Percentiles rank a stretch among this genome's conserved stretches.
Conservation (phyloP, 108 stramenopile species). For the Nitzschia palea region DNA sequence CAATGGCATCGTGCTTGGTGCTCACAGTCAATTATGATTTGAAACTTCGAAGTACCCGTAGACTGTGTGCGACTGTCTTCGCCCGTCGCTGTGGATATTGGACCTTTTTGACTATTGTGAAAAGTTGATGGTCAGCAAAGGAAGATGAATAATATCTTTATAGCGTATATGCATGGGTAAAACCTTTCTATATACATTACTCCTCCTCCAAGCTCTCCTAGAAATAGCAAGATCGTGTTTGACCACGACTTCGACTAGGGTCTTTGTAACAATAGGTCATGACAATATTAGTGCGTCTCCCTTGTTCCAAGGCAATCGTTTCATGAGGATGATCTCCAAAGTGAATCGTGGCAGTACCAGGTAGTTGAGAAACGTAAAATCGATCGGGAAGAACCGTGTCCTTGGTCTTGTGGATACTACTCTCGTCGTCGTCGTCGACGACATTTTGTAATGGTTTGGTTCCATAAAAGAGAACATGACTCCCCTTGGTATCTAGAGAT, state of each 20-base stretch:
- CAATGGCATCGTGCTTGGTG: too few species aligned
- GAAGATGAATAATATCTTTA: too few species aligned
- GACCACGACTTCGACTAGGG: slow-evolving; percentile 22
- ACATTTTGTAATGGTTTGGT: slow-evolving; percentile 22
- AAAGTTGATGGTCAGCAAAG: too few species aligned
- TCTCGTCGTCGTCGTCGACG: slow-evolving; percentile 1
- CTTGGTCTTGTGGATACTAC: slow-evolving; percentile 2
- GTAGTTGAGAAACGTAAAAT: slow-evolving; percentile 41
- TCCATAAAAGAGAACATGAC: slow-evolving; percentile 55
- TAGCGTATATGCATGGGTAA: too few species aligned
- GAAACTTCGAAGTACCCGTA: too few species aligned
- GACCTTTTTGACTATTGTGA: too few species aligned
- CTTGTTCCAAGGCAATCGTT: slow-evolving; percentile 29
- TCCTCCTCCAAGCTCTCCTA: too few species aligned
- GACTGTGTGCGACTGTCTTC: too few species aligned
- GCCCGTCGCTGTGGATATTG: too few species aligned
- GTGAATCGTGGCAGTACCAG: slow-evolving; percentile 47
- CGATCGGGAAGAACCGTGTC: neutral
- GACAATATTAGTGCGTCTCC: slow-evolving; percentile 52
- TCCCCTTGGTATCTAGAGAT: slow-evolving; percentile 33
- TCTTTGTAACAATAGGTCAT: slow-evolving; percentile 54
- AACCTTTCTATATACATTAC: too few species aligned
- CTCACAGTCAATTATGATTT: too few species aligned
- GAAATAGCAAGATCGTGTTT: slow-evolving; percentile 35
- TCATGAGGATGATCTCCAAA: slow-evolving; percentile 58